Percentiles rank a stretch among this genome's conserved stretches.
Evolutionary conservation across 2,329 filamentous ascomycete species (phyloP).

Genomic region (Keithomyces neogunnii): DNA sequence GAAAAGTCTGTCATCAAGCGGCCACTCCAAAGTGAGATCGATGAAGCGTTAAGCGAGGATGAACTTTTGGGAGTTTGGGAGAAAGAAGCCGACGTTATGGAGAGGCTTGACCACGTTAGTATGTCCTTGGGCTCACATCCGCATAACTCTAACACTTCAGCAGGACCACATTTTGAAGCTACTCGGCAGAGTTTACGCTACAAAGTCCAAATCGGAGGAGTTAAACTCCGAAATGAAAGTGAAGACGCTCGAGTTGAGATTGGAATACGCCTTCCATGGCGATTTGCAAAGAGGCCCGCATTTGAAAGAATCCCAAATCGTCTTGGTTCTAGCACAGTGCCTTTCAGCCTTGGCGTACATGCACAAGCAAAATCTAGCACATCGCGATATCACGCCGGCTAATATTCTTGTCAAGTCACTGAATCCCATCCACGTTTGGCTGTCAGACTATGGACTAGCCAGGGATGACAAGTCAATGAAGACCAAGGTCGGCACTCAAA

Average conservation of each 20-base stretch:
- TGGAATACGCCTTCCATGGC: constrained; percentile 10
- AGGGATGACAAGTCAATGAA: constrained; percentile 92
- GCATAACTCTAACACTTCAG: constrained; percentile 1
- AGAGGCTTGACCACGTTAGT: constrained; percentile 11
- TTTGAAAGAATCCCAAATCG: constrained; percentile 3
- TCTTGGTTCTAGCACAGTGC: constrained; percentile 8
- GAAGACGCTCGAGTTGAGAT: neutral
- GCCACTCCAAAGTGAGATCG: constrained; percentile 1
- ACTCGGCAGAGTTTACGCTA: neutral
- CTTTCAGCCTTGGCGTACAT: constrained; percentile 11
- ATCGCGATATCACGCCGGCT: constrained; percentile 88
- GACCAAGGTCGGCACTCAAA: constrained; percentile 78
- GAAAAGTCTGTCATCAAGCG: constrained; percentile 14
- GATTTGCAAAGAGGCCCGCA: no score
- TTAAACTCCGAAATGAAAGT: no score
- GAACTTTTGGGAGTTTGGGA: constrained; percentile 5
- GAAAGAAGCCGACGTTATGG: constrained; percentile 14
- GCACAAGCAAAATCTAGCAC: constrained; percentile 52
- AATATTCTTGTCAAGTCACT: constrained; percentile 70
- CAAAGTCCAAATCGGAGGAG: neutral
- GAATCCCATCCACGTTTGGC: constrained; percentile 65
- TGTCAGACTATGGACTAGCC: constrained; percentile 85
- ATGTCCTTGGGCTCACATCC: neutral
- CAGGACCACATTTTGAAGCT: constrained; percentile 11
- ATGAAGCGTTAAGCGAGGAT: neutral